Percentiles rank a stretch among this genome's conserved stretches.
Evolutionary conservation across 2,329 filamentous ascomycete species (phyloP).

Genomic region (Colletotrichum salicis): DNA sequence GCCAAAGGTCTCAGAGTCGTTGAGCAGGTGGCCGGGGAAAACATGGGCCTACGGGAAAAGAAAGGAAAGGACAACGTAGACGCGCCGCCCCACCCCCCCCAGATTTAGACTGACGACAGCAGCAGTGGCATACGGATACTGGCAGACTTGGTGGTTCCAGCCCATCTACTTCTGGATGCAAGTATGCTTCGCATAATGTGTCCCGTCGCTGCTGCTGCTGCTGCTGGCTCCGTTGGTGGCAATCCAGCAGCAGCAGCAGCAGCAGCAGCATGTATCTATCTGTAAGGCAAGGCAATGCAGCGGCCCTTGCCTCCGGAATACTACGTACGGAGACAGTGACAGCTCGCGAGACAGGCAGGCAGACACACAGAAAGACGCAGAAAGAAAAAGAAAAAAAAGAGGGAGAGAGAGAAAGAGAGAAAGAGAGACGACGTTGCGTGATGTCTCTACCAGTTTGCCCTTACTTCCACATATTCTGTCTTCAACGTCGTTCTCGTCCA

Average conservation of each 20-base stretch:
- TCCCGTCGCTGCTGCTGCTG: conserved; percentile 28
- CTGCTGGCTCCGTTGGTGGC: conserved; percentile 2
- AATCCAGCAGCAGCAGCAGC: neutral
- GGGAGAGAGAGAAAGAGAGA: too few relatives aligned
- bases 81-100: too few relatives aligned
- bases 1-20: neutral
- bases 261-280: neutral
- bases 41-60: neutral
- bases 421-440: conserved; percentile 4
- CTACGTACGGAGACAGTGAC: neutral
- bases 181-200: conserved; percentile 56
- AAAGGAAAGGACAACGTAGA: neutral
- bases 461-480: conserved; percentile 7
- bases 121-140: too few relatives aligned
- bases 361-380: neutral
- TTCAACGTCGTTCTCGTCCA: neutral
- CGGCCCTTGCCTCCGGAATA: conserved; percentile 26
- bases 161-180: conserved; percentile 43
- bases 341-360: neutral
- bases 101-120: too few relatives aligned
- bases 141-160: neutral
- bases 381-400: neutral
- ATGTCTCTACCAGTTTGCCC: neutral
- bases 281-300: conserved; percentile 34
- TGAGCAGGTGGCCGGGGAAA: neutral